Percentiles rank a stretch among this genome's conserved stretches.
These are phyloP conservation scores for Neurospora sp. DNA, from an alignment of 495 filamentous ascomycete genomes.

Conservation along the genomic window DNA sequence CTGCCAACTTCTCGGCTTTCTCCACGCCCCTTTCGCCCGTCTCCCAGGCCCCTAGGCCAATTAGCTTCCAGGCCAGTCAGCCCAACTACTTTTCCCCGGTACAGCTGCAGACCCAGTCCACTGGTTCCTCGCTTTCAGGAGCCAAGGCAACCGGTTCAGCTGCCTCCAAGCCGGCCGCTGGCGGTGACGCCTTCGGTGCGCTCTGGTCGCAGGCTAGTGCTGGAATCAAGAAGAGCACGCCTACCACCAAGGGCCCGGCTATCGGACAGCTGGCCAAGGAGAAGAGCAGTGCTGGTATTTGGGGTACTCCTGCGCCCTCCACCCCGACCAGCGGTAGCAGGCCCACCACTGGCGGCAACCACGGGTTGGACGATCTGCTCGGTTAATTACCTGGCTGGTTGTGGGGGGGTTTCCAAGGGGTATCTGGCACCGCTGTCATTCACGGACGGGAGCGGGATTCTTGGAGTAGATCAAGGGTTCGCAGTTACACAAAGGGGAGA, in stretches of 20 bases:
- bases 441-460: neutral
- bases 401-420: neutral
- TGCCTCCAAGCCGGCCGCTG: conserved; percentile 43
- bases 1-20: conserved; percentile 45
- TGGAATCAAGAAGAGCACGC: conserved; percentile 66
- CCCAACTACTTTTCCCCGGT: conserved; percentile 97
- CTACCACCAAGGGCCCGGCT: conserved; percentile 51
- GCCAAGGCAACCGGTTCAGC: conserved; percentile 12
- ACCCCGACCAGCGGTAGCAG: conserved; percentile 8
- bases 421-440: neutral
- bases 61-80: conserved; percentile 61
- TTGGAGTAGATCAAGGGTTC: neutral
- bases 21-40: conserved; percentile 33
- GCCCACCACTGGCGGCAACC: conserved; percentile 17
- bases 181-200: conserved; percentile 77
- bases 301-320: conserved; percentile 44
- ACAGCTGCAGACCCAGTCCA: conserved; percentile 24
- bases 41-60: conserved; percentile 45
- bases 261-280: conserved; percentile 92
- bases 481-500: neutral
- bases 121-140: conserved; percentile 16
- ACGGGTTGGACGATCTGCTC: conserved; percentile 34
- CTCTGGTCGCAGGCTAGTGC: conserved; percentile 72
- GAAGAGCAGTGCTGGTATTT: conserved; percentile 87
- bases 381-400: conserved; percentile 17